Evolutionary conservation across 2,329 filamentous ascomycete species (phyloP).

Genomic region (Sporothrix variecibatus): DNA sequence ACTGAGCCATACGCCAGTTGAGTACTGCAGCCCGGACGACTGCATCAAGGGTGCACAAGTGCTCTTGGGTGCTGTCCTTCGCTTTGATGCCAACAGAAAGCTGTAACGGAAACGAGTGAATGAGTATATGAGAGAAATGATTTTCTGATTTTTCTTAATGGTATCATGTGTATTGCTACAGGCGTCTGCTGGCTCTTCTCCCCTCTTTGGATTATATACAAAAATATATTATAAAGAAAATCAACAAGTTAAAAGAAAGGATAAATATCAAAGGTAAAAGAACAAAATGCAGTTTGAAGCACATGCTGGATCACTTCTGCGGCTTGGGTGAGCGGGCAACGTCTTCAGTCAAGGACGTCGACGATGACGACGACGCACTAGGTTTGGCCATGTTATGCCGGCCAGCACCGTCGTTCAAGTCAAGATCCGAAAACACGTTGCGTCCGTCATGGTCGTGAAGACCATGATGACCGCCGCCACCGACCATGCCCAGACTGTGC

Average conservation of each 20-base stretch:
- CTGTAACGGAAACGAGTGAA: slow-evolving; percentile 6
- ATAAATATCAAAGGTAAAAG: not conserved
- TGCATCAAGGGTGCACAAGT: slow-evolving; percentile 38
- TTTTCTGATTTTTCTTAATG: not conserved
- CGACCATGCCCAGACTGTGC: not conserved
- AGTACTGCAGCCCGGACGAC: slow-evolving; percentile 41
- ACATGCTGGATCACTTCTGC: not conserved
- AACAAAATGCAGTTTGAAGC: too few species aligned
- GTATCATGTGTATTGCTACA: slow-evolving; percentile 13
- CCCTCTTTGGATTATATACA: not conserved
- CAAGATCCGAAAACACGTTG: not conserved
- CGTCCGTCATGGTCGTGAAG: not conserved
- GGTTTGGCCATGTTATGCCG: not conserved
- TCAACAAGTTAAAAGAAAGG: not conserved
- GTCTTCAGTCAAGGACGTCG: not conserved
- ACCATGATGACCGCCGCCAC: not conserved
- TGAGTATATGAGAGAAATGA: slow-evolving; percentile 9
- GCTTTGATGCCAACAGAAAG: slow-evolving; percentile 30
- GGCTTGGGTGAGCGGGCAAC: not conserved
- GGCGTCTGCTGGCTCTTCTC: not conserved
- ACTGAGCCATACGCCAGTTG: slow-evolving; percentile 43
- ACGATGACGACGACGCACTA: not conserved
- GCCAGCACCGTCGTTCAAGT: not conserved
- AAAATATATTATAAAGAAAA: not conserved
- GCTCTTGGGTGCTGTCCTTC: slow-evolving; percentile 35